phyloP scores from a whole-genome alignment of 352 stramenopile species.

The Phytophthora hybrid region DNA sequence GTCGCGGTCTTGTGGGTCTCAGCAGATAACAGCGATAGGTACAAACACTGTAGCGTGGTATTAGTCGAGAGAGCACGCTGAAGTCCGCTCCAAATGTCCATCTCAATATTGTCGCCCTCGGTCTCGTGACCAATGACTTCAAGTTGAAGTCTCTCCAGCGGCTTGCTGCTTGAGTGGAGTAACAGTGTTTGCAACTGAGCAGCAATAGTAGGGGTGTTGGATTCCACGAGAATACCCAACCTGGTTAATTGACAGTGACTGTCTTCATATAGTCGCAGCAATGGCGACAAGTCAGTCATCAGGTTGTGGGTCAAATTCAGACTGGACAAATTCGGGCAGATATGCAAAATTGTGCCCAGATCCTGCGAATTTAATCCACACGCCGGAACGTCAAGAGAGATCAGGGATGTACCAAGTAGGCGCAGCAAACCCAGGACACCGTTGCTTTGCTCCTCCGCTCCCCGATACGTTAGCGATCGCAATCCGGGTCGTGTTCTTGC shows the following conservation, averaged over 20 bases:
- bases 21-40: constrained; percentile 12
- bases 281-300: constrained; percentile 24
- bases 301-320: constrained; percentile 29
- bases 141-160: constrained; percentile 34
- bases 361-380: constrained; percentile 26
- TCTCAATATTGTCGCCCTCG: constrained; percentile 3
- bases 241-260: constrained; percentile 24
- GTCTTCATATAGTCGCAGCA: constrained; percentile 20
- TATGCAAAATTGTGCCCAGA: constrained; percentile 27
- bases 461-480: constrained; percentile 33
- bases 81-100: constrained; percentile 24
- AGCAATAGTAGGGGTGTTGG: constrained; percentile 14
- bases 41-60: constrained; percentile 19
- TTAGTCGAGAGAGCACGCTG: constrained; percentile 20
- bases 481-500: constrained; percentile 14
- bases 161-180: constrained; percentile 8
- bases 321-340: constrained; percentile 33
- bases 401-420: constrained; percentile 28
- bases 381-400: constrained; percentile 28
- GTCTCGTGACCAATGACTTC: background rate
- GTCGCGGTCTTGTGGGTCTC: background rate
- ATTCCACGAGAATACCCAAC: constrained; percentile 29
- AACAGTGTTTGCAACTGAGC: constrained; percentile 29
- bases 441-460: constrained; percentile 20
- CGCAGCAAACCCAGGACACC: constrained; percentile 20